These are phyloP conservation scores for Porogramme epimiltina DNA, from an alignment of 1,284 basidiomycete genomes.

Conservation along the genomic window DNA sequence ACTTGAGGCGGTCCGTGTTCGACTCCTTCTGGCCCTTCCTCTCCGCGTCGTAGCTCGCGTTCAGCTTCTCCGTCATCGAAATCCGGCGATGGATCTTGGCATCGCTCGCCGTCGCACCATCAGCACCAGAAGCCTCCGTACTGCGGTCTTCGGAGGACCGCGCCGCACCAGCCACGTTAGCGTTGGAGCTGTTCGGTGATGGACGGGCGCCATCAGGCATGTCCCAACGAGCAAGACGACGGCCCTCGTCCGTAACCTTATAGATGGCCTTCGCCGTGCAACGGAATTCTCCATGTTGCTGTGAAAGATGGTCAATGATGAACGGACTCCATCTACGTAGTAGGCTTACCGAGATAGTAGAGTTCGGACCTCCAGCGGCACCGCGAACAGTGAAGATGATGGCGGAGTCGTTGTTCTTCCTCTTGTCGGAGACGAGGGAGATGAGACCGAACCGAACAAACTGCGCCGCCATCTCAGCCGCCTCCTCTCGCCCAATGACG, in stretches of 20 bases:
- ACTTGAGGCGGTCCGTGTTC: slow-evolving; percentile 88
- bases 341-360: slow-evolving; percentile 67
- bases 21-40: slow-evolving; percentile 75
- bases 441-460: slow-evolving; percentile 96
- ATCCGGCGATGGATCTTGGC: slow-evolving; percentile 77
- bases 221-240: slow-evolving; percentile 84
- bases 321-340: slow-evolving; percentile 7
- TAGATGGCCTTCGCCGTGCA: slow-evolving; percentile 95
- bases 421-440: slow-evolving; percentile 82
- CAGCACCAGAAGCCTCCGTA: slow-evolving; percentile 42
- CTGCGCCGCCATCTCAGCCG: slow-evolving; percentile 95
- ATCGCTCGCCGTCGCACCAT: slow-evolving; percentile 43
- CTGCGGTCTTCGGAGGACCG: slow-evolving; percentile 45
- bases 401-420: slow-evolving; percentile 85
- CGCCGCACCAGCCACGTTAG: slow-evolving; percentile 50
- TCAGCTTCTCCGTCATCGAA: slow-evolving; percentile 77
- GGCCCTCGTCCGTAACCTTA: slow-evolving; percentile 90
- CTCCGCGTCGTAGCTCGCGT: slow-evolving; percentile 55
- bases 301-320: slow-evolving; percentile 13
- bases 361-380: slow-evolving; percentile 71
- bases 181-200: slow-evolving; percentile 67
- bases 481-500: slow-evolving; percentile 94
- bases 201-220: slow-evolving; percentile 40
- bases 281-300: slow-evolving; percentile 93
- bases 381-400: slow-evolving; percentile 90